Conservation (phyloP, 1,139 yeast species). For the Nakaseomyces kungkrabaensis region DNA sequence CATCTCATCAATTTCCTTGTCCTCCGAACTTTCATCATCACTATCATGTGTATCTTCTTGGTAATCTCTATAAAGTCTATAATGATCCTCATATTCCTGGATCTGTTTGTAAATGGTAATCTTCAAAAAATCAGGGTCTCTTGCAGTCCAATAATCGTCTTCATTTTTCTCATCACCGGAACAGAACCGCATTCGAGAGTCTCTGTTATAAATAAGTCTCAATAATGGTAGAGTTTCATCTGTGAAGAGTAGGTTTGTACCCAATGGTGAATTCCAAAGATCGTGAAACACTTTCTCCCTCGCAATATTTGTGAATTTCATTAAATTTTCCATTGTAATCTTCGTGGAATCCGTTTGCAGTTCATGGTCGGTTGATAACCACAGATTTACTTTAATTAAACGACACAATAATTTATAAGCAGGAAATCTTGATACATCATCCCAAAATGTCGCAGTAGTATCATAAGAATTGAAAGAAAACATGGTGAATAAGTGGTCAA, state of each 20-base stretch:
- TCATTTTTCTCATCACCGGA: constrained; percentile 19
- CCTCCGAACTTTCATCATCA: constrained; percentile 5
- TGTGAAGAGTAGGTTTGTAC: constrained; percentile 27
- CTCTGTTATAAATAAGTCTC: constrained; percentile 60
- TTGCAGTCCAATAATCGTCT: constrained; percentile 46
- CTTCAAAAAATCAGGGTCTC: constrained; percentile 18
- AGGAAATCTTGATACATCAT: not conserved
- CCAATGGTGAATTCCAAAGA: constrained; percentile 34
- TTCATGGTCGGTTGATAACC: constrained; percentile 65
- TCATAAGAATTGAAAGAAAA: constrained; percentile 9
- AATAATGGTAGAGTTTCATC: constrained; percentile 42
- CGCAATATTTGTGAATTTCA: constrained; percentile 40
- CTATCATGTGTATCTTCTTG: constrained; percentile 14
- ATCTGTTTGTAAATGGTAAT: constrained; percentile 19
- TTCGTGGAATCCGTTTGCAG: constrained; percentile 37
- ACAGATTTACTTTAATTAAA: constrained; percentile 45
- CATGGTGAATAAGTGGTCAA: constrained; percentile 19
- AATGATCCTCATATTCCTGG: constrained; percentile 21
- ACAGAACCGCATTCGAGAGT: constrained; percentile 53
- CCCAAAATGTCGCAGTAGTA: not conserved
- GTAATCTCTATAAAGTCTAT: constrained; percentile 17
- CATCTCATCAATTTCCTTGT: constrained; percentile 4
- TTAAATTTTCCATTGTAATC: constrained; percentile 40
- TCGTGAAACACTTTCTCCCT: constrained; percentile 46
- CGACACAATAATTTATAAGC: constrained; percentile 24